Base-by-base conservation (phyloP, 73 alveolate species). In the Halteria grandinella region DNA sequence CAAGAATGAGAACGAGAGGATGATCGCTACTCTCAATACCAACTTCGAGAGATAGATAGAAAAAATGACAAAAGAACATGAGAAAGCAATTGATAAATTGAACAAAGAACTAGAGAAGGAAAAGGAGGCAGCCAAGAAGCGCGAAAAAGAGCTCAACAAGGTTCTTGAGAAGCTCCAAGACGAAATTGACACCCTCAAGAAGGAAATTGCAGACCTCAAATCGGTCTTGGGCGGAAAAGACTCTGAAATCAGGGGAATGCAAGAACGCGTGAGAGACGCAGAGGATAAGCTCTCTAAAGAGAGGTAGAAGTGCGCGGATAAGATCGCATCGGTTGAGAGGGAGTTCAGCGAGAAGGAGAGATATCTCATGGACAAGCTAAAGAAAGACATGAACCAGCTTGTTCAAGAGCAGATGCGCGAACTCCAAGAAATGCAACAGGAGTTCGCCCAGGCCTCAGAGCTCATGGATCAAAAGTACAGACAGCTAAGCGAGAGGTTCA, bases 381-480 rank as follows among this genome's bases (percentile, higher is more conserved):
- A 73, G 41, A 29, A 28, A 4, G 80, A 87, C 36, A 81, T 71
- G 89, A 76, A 87, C 59, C 29, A 43, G 18, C 55, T 87, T 4
- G 58, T 87, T 14, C 33, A 87, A 32, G 91, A 87, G 45, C 89
- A 87, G 17, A 40, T 80, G 34, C 70, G 59, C 7, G 91, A 80
- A 12, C 55, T 45, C 29, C 63, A 80, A 25, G 50, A 31, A 17
- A 24, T 80, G 37, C 79, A 81, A 62, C 28, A 32, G 27, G 95
- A 87, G 29, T 87, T 87, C 54, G 75, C 79, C 20, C 40, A 55
- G 25, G 78, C 87, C 10, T 55, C 57, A 33, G 86, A 80, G 31
- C 59, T 87, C 20, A 70, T 87, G 95, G 91, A 87, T 20, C 69
- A 79, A 44, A 69, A 87, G 37, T 80, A 80, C 37, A 69, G 86